Base-by-base conservation (phyloP, 805 yeast species). In the Ogataea zsoltii region DNA sequence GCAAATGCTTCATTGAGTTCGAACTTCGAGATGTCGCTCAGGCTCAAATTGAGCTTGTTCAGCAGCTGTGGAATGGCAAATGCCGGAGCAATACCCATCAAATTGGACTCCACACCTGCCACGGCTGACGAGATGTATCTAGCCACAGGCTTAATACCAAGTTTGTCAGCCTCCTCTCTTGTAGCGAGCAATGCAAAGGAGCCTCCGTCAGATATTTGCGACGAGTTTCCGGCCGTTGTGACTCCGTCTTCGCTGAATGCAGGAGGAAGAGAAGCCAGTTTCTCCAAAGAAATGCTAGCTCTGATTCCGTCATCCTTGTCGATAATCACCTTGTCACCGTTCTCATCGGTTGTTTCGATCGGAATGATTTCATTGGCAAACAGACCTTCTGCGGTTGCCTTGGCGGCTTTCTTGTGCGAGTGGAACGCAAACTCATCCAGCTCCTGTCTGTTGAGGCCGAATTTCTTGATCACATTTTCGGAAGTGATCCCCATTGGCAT, bases 1-100 rank as follows among this genome's bases (percentile, higher is more conserved):
- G 71, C 71, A 49, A 67, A 67, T 2, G 71, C 71, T 57, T 66
- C 71, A 49, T 67, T 67, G 43, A 67, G 54, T 52, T 67, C 71
- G 38, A 56, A 67, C 36, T 60, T 61, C 38, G 58, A 57, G 36
- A 67, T 54, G 45, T 67, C 70, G 26, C 51, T 46, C 38, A 51
- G 52, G 6, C 48, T 46, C 41, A 67, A 54, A 12, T 60, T 58
- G 14, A 64, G 55, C 42, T 61, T 60, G 2, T 30, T 17, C 32
- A 53, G 34, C 31, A 53, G 44, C 26, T 45, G 42, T 7, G 69
- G 70, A 42, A 66, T 54, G 16, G 71, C 70, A 29, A 53, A 59
- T 2, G 68, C 64, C 7, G 71, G 71, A 2, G 68, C 71, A 48
- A 66, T 52, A 13, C 71, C 71, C 71, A 66, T 66, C 41, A 65